Evolutionary conservation across 768 basidiomycete genomes (phyloP).

Genomic region (Ramaria sp.): DNA sequence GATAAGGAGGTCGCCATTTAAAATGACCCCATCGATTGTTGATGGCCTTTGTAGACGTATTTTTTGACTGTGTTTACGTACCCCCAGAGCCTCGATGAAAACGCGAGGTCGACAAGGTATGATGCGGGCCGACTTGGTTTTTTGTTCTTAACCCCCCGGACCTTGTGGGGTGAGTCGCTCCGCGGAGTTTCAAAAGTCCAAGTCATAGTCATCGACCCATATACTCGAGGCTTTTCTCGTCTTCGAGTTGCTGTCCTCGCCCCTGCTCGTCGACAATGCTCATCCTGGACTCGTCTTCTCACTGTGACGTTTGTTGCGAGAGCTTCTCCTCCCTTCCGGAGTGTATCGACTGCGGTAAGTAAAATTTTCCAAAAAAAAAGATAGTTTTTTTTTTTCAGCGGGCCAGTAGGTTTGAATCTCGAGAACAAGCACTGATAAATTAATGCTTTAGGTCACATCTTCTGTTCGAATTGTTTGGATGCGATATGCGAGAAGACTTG

Average conservation of each 20-base stretch:
- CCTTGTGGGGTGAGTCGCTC: not conserved
- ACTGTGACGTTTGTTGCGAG: conserved; percentile 11
- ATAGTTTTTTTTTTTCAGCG: conserved; percentile 12
- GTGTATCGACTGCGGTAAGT: conserved; percentile 10
- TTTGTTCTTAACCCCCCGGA: not conserved
- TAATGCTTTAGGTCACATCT: conserved; percentile 52
- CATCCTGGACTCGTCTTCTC: conserved; percentile 5
- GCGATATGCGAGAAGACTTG: conserved; percentile 71
- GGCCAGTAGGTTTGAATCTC: conserved; percentile 17
- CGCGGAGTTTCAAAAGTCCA: conserved; percentile 3
- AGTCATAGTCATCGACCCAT: not conserved
- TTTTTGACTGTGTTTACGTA: not conserved
- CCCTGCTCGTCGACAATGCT: conserved; percentile 5
- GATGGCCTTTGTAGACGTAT: not conserved
- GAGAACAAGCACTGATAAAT: conserved; percentile 9
- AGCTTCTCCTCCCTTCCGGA: conserved; percentile 7
- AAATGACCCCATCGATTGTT: not conserved
- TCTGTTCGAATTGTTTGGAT: conserved; percentile 68
- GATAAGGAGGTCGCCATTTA: not conserved
- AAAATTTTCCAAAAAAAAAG: not conserved
- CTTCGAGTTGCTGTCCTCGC: conserved; percentile 1
- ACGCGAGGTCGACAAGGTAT: not conserved
- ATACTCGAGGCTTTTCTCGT: not conserved
- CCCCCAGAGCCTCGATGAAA: not conserved
- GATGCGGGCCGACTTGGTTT: not conserved